Base-by-base conservation (phyloP, 2,329 filamentous ascomycete genomes). In the Dothideomycetes sp. region DNA sequence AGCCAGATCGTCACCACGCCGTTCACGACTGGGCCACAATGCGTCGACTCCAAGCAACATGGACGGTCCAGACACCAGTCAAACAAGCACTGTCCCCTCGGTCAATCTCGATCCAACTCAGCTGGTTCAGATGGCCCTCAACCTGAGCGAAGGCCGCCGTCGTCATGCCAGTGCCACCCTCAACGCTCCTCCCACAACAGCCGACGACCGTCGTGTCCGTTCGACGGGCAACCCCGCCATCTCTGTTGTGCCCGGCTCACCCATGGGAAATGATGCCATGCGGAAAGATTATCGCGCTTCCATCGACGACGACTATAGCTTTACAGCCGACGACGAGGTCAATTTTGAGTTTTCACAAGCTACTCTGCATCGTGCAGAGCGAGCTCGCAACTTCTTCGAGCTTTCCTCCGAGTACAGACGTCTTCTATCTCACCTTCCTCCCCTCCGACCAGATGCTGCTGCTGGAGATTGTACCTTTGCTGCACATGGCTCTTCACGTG, bases 71-170 rank as follows among this genome's bases (percentile, higher is more conserved):
- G n/a, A n/a, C n/a, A n/a, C n/a, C n/a, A n/a, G n/a, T n/a, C n/a
- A n/a, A n/a, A n/a, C n/a, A n/a, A n/a, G n/a, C n/a, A n/a, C n/a
- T n/a, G n/a, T n/a, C n/a, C n/a, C n/a, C n/a, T n/a, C n/a, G n/a
- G n/a, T n/a, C n/a, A n/a, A n/a, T n/a, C 71, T 82, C 45, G 88
- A 95, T 54, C 82, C 88, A 6, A 77, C 82, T 4, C 84, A 94
- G 60, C 93, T 96, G 48, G 86, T 96, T 29, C 87, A 87, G 54
- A 84, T 96, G 74, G 89, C 89, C 1, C 64, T 96, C 51, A 91
- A 82, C 49, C 64, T 96, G 35, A 94, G 84, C 64, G 86, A 95
- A 60, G 84, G 81, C 54, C 76, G 78, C 49, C 76, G 77, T 27
- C 55, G 71, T 71, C 62, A 83, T 69, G 46, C 76, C 65, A 59